Evolutionary conservation across 2,329 filamentous ascomycete genomes (phyloP).

Genomic region (Pestalotiopsis sp.): DNA sequence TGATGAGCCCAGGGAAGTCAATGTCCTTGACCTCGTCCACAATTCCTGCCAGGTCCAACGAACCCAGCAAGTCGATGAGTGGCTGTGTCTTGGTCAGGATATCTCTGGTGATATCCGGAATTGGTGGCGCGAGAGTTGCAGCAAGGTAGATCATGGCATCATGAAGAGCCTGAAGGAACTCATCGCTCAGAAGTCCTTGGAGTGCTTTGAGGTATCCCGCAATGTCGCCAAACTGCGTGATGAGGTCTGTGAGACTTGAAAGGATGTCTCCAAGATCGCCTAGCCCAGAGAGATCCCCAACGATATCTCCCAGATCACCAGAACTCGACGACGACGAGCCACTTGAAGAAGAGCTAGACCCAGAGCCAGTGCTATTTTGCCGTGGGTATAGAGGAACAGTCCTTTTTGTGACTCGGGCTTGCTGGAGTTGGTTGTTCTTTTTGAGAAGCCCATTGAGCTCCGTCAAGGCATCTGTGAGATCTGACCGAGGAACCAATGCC

Average conservation of each 20-base stretch:
- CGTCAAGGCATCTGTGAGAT: constrained; percentile 46
- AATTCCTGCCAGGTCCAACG: constrained; percentile 26
- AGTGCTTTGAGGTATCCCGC: constrained; percentile 31
- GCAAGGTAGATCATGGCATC: constrained; percentile 44
- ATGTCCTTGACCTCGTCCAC: constrained; percentile 31
- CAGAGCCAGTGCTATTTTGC: constrained; percentile 22
- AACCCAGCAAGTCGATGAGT: constrained; percentile 30
- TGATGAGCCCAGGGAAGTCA: constrained; percentile 35
- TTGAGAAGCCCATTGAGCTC: constrained; percentile 44
- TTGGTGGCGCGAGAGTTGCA: constrained; percentile 39
- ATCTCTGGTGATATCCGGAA: constrained; percentile 28
- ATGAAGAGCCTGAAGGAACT: constrained; percentile 43
- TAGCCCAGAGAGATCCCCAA: constrained; percentile 20
- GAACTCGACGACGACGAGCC: constrained; percentile 8
- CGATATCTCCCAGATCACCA: constrained; percentile 20
- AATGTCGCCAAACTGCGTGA: constrained; percentile 29
- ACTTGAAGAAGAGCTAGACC: constrained; percentile 18
- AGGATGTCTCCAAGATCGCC: constrained; percentile 29
- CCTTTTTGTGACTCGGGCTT: neutral
- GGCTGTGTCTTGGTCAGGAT: constrained; percentile 31
- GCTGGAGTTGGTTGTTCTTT: constrained; percentile 30
- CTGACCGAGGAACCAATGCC: constrained; percentile 45
- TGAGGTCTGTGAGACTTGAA: constrained; percentile 24
- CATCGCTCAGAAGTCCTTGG: constrained; percentile 33
- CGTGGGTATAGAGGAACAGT: constrained; percentile 27